Evolutionary conservation across 352 stramenopile genomes (phyloP).

Genomic region (Pythium brachiatum): DNA sequence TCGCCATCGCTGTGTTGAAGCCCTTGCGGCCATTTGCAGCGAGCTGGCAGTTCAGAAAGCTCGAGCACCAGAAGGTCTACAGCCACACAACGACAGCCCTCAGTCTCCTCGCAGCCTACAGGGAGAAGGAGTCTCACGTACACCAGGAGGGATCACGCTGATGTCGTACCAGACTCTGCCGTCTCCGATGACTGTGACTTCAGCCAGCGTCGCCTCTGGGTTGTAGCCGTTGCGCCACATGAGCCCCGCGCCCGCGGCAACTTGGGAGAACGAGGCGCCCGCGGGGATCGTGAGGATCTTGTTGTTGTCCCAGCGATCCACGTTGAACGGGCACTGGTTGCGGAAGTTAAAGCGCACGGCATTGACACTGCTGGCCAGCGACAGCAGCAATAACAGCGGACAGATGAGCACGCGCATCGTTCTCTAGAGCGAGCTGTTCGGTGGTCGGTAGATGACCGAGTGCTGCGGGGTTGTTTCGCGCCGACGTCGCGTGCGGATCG

Average conservation of each 20-base stretch:
- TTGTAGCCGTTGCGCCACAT: conserved; percentile 36
- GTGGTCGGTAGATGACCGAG: conserved; percentile 1
- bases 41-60: conserved; percentile 25
- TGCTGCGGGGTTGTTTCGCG: not conserved
- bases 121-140: conserved; percentile 9
- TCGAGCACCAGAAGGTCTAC: conserved; percentile 28
- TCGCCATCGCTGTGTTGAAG: conserved; percentile 40
- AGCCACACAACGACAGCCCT: not conserved
- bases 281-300: conserved; percentile 21
- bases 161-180: conserved; percentile 36
- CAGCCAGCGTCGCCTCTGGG: conserved; percentile 32
- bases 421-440: not conserved
- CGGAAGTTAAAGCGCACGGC: conserved; percentile 31
- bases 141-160: conserved; percentile 28
- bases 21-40: conserved; percentile 25
- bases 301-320: conserved; percentile 35
- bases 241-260: conserved; percentile 18
- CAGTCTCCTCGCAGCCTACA: not conserved
- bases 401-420: not conserved
- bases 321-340: conserved; percentile 28
- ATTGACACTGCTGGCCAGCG: not conserved
- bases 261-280: conserved; percentile 10
- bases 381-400: not conserved
- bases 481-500: not conserved
- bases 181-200: conserved; percentile 18